Percentiles rank a stretch among this genome's conserved stretches.
These are phyloP conservation scores for Flueggea neowawraea DNA, from an alignment of 441 rosid genomes.

Conservation along the genomic window DNA sequence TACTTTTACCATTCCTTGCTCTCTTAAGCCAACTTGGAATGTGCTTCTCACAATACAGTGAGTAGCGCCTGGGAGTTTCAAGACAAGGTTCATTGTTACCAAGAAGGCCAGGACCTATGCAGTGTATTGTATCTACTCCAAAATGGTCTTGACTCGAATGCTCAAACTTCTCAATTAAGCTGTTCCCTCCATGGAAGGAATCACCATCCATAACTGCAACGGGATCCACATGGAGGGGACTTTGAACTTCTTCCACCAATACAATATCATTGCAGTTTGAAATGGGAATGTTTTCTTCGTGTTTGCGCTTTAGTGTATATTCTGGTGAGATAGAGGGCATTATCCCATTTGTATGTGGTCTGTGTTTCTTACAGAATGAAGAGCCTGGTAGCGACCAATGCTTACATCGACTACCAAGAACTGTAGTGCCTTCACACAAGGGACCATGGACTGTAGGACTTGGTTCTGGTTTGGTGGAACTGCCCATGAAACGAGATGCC, in stretches of 20 bases:
- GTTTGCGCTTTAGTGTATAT: constrained; percentile 54
- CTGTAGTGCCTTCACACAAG: constrained; percentile 94
- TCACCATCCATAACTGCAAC: constrained; percentile 36
- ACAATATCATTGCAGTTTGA: constrained; percentile 54
- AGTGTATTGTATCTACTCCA: constrained; percentile 35
- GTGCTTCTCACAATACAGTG: constrained; percentile 87
- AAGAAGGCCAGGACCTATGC: constrained; percentile 59
- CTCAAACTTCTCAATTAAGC: constrained; percentile 43
- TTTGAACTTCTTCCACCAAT: constrained; percentile 42
- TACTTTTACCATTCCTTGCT: constrained; percentile 97
- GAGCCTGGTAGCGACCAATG: constrained; percentile 90
- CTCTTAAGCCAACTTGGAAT: constrained; percentile 99
- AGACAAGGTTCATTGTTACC: constrained; percentile 47
- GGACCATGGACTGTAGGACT: constrained; percentile 53
- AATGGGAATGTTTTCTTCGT: constrained; percentile 32
- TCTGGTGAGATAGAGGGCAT: constrained; percentile 29
- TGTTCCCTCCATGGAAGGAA: constrained; percentile 27
- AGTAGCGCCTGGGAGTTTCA: constrained; percentile 69
- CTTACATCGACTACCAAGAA: constrained; percentile 95
- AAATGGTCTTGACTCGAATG: constrained; percentile 34
- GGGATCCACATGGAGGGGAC: constrained; percentile 48
- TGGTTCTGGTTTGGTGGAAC: constrained; percentile 49
- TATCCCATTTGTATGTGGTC: constrained; percentile 52
- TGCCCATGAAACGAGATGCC: constrained; percentile 86
- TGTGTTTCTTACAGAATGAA: constrained; percentile 88